Base-by-base conservation (phyloP, 2,329 filamentous ascomycete species). In the Alternaria ventricosa region DNA sequence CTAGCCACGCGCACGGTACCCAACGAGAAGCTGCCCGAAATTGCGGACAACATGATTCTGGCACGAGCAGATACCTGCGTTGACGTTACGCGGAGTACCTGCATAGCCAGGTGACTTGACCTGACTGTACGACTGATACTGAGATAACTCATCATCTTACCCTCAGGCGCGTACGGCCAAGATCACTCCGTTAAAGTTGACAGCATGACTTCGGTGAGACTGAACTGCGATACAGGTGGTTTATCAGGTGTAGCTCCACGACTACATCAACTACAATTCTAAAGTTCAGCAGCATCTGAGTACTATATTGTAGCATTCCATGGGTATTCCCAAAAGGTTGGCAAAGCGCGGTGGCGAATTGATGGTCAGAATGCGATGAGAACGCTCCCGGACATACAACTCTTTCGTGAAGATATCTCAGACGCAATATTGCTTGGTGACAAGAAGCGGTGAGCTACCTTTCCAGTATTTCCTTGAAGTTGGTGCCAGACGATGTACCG, bases 1-100 rank as follows among this genome's bases (percentile, higher is more conserved):
- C 49, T 15, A 53, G 49, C 49, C 20, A 41, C 30, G 49, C 20
- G 13, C 30, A 53, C 20, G 30, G 49, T 53, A 36, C 33, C 33
- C 33, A n/a, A 5, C 33, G 15, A 5, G 4, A n/a, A 36, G 7
- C 33, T n/a, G 3, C 4, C 33, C 33, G 33, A 36, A 5, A 36
- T 36, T 36, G 4, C 0, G 33, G 33, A n/a, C 33, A 6, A 36
- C 1, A 3, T 36, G 7, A 36, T 36, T 36, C 8, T n/a, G 33
- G 33, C 4, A 36, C 4, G 8, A 36, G 33, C 33, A 36, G 33
- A 3, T 36, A 5, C 15, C 4, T n/a, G 33, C 33, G 15, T 36
- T 10, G 33, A n/a, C 7, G 15, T 36, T 36, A 10, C 1, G 33
- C 33, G 1, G 33, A n/a, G 33, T 36, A n/a, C 4, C 15, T 2